A percentile compares a stretch with the other conserved stretches of the same genome.
These are phyloP conservation scores for Ophiosphaerella narmari DNA, from an alignment of 2,329 filamentous ascomycete species.

Conservation along the genomic window DNA sequence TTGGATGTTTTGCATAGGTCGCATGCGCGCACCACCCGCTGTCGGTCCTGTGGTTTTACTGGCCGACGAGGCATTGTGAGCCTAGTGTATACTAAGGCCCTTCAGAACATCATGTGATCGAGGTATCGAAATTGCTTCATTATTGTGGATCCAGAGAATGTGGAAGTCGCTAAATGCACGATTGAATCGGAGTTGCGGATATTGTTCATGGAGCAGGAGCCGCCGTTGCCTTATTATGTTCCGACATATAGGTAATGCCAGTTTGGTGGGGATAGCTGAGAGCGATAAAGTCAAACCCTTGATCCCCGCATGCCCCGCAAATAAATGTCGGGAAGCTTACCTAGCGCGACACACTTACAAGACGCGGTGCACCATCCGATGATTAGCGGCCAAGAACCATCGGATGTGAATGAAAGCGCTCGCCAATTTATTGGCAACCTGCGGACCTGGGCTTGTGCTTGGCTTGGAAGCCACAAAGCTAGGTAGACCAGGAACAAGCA, in stretches of 20 bases:
- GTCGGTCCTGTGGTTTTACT: slow-evolving; percentile 25
- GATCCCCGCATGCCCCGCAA: too few relatives aligned
- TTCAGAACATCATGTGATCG: slow-evolving; percentile 12
- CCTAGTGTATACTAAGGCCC: not conserved
- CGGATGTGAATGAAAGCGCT: not conserved
- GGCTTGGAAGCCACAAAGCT: too few relatives aligned
- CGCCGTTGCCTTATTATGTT: slow-evolving; percentile 3
- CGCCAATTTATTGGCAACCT: too few relatives aligned
- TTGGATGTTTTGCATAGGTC: slow-evolving; percentile 25
- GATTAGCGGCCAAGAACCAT: not conserved
- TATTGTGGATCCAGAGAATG: not conserved
- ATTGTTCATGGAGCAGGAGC: slow-evolving; percentile 11
- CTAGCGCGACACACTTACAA: too few relatives aligned
- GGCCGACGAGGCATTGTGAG: slow-evolving; percentile 24
- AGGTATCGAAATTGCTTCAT: not conserved
- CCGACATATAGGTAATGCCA: too few relatives aligned
- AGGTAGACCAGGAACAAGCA: too few relatives aligned
- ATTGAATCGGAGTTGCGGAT: slow-evolving; percentile 3
- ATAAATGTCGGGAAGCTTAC: too few relatives aligned
- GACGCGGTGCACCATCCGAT: slow-evolving; percentile 3
- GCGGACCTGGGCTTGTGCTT: too few relatives aligned
- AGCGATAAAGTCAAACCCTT: too few relatives aligned
- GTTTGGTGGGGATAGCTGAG: too few relatives aligned
- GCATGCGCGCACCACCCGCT: slow-evolving; percentile 27
- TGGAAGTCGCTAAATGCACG: not conserved